Evolutionary conservation across 73 alveolate species (phyloP).

Genomic region (Paramecium octaurelia): DNA sequence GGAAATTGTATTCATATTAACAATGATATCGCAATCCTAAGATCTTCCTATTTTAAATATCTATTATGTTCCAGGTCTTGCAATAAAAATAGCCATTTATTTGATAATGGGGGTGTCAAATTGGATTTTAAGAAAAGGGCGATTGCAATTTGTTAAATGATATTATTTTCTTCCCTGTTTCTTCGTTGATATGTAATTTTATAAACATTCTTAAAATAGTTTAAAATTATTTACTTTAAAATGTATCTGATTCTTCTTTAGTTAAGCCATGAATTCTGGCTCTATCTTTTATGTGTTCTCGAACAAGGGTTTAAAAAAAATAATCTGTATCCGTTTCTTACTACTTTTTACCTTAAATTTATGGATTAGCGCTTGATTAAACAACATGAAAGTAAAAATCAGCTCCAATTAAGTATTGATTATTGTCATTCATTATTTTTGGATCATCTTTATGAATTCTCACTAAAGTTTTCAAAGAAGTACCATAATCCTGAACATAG

Average conservation of each 20-base stretch:
- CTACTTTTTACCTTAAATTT: not conserved
- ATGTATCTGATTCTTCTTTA: not conserved
- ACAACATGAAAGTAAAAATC: not conserved
- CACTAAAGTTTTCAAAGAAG: not conserved
- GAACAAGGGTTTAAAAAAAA: not conserved
- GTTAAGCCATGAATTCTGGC: constrained; percentile 14
- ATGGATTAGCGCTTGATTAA: not conserved
- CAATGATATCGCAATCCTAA: not conserved
- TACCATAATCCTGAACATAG: not conserved
- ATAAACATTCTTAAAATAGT: not conserved
- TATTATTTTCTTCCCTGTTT: not conserved
- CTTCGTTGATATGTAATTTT: not conserved
- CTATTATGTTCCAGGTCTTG: not conserved
- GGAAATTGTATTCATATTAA: constrained; percentile 19
- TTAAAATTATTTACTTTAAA: not conserved
- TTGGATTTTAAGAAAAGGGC: constrained; percentile 24
- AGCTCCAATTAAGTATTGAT: not conserved
- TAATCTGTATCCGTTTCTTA: not conserved
- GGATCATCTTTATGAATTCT: constrained; percentile 11
- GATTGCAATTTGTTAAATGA: not conserved
- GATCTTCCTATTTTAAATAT: constrained; percentile 40
- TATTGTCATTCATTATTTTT: not conserved
- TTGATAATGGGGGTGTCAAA: not conserved
- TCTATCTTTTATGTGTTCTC: not conserved
- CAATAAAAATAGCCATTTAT: not conserved